phyloP scores from a whole-genome alignment of 495 filamentous ascomycete genomes.

The Tuber indicum region DNA sequence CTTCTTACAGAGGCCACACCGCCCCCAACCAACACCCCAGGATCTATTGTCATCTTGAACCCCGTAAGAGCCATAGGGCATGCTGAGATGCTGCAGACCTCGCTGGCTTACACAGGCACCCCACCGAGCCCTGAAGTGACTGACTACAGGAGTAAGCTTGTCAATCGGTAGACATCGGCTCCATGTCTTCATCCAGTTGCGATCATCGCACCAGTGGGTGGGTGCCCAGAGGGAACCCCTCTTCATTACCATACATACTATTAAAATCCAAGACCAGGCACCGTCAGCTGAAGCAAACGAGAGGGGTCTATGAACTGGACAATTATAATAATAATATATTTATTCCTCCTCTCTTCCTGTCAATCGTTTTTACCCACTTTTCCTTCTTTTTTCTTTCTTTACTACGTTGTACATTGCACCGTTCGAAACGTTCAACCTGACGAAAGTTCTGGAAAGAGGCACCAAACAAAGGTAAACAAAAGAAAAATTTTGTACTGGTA shows the following conservation, averaged over 20 bases:
- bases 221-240: neutral
- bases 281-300: conserved; percentile 3
- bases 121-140: neutral
- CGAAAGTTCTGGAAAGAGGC: neutral
- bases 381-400: neutral
- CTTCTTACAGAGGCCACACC: neutral
- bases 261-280: conserved; percentile 3
- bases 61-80: neutral
- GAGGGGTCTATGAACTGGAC: neutral
- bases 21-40: neutral
- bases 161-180: neutral
- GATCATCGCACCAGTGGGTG: neutral
- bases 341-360: neutral
- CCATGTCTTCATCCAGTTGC: neutral
- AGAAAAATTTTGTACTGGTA: neutral
- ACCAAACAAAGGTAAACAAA: neutral
- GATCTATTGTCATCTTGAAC: neutral
- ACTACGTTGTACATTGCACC: neutral
- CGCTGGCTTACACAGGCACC: neutral
- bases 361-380: neutral
- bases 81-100: neutral
- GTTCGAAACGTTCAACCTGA: neutral
- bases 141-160: neutral
- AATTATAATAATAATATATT: neutral
- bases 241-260: neutral